Evolutionary conservation across 768 basidiomycete species (phyloP).

Genomic region (Termitomyces sp.): DNA sequence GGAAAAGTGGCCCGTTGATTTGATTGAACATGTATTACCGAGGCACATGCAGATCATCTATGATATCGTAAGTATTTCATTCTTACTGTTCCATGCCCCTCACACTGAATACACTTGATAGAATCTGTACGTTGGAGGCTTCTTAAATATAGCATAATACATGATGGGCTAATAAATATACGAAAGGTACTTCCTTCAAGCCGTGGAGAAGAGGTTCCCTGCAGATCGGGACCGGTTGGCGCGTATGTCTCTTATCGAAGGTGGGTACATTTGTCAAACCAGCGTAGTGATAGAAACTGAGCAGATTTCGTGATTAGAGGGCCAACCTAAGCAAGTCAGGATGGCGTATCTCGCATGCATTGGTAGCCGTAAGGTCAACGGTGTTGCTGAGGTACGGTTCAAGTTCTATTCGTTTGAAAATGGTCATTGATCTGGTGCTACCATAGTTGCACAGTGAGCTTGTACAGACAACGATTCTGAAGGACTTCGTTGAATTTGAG

Average conservation of each 20-base stretch:
- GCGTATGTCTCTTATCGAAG: constrained; percentile 92
- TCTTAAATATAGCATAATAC: not conserved
- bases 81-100: not conserved
- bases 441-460: constrained; percentile 73
- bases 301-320: constrained; percentile 45
- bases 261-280: constrained; percentile 23
- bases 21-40: constrained; percentile 82
- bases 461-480: constrained; percentile 76
- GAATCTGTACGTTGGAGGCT: constrained; percentile 41
- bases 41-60: constrained; percentile 74
- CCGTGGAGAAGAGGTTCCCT: constrained; percentile 88
- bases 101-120: constrained; percentile 17
- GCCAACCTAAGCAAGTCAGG: constrained; percentile 77
- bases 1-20: constrained; percentile 89
- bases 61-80: constrained; percentile 59
- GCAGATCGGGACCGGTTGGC: constrained; percentile 74
- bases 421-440: not conserved
- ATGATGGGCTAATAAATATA: not conserved
- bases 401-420: not conserved
- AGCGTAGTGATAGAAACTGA: not conserved
- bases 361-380: constrained; percentile 73
- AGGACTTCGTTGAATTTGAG: constrained; percentile 92
- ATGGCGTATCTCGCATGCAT: constrained; percentile 93
- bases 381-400: constrained; percentile 76
- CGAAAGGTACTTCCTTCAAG: constrained; percentile 64